These are phyloP conservation scores for Neurospora cerealis DNA, from an alignment of 495 filamentous ascomycete genomes.

Conservation along the genomic window DNA sequence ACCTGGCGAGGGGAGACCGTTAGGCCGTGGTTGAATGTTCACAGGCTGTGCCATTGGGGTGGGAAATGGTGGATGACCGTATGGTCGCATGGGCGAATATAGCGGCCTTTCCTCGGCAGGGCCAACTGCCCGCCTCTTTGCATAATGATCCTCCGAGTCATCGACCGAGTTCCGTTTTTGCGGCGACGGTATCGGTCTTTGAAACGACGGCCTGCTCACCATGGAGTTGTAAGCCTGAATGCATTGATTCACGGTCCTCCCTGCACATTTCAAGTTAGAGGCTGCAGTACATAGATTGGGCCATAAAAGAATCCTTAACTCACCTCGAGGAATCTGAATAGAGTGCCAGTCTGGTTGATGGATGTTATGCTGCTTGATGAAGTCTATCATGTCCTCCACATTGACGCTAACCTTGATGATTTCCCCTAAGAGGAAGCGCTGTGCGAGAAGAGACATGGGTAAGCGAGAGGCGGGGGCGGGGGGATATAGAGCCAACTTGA, in stretches of 20 bases:
- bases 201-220: conserved; percentile 21
- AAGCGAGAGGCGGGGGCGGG: conserved; percentile 3
- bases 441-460: conserved; percentile 5
- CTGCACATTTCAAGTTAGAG: conserved; percentile 23
- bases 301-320: conserved; percentile 9
- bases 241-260: conserved; percentile 40
- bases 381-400: conserved; percentile 36
- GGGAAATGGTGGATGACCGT: conserved; percentile 18
- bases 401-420: conserved; percentile 43
- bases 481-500: conserved; percentile 3
- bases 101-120: conserved; percentile 15
- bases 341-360: conserved; percentile 31
- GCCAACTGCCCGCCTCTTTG: conserved; percentile 31
- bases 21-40: conserved; percentile 26
- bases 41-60: conserved; percentile 10
- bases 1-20: conserved; percentile 23
- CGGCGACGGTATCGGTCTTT: conserved; percentile 16
- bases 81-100: conserved; percentile 3
- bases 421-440: conserved; percentile 47
- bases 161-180: conserved; percentile 35
- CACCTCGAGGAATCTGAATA: conserved; percentile 40
- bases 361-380: conserved; percentile 32
- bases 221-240: conserved; percentile 32
- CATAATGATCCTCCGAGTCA: conserved; percentile 30
- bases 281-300: neutral